phyloP scores from a whole-genome alignment of 768 basidiomycete species.

The Hygrocybe coccinea region DNA sequence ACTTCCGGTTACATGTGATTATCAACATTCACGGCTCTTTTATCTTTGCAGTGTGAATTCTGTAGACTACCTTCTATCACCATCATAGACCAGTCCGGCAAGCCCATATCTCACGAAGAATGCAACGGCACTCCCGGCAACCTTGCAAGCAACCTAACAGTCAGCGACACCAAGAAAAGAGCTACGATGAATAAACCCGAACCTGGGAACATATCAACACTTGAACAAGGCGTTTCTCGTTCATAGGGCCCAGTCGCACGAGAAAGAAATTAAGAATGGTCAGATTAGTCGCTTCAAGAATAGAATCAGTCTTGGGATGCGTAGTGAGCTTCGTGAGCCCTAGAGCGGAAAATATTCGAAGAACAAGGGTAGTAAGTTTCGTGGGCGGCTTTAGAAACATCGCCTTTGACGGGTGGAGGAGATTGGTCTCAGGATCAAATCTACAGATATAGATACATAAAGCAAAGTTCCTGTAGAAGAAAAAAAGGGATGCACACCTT shows the following conservation, averaged over 20 bases:
- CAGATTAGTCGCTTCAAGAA: conserved; percentile 77
- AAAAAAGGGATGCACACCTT: conserved; percentile 44
- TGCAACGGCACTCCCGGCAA: conserved; percentile 71
- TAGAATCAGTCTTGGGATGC: conserved; percentile 49
- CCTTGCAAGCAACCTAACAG: conserved; percentile 43
- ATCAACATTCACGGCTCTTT: too few species aligned
- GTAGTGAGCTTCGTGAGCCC: conserved; percentile 62
- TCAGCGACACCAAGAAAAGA: conserved; percentile 1
- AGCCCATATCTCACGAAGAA: conserved; percentile 88
- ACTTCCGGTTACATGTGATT: too few species aligned
- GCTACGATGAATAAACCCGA: conserved; percentile 12
- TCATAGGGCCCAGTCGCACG: conserved; percentile 76
- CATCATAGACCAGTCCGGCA: conserved; percentile 86
- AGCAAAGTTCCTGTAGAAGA: conserved; percentile 1
- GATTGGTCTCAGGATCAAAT: conserved; percentile 67
- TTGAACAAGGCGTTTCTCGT: conserved; percentile 73
- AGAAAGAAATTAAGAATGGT: conserved; percentile 88
- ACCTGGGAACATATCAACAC: conserved; percentile 74
- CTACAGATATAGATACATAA: conserved; percentile 36
- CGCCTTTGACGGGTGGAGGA: conserved; percentile 73
- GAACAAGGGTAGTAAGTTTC: conserved; percentile 45
- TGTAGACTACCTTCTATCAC: conserved; percentile 63
- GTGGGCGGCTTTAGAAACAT: conserved; percentile 58
- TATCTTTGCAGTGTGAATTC: too few species aligned
- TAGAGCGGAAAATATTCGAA: conserved; percentile 56